Evolutionary conservation across 306 rosid species (phyloP), one percentile per base, ranked within the genome.

Genomic region (Glycine soja): DNA sequence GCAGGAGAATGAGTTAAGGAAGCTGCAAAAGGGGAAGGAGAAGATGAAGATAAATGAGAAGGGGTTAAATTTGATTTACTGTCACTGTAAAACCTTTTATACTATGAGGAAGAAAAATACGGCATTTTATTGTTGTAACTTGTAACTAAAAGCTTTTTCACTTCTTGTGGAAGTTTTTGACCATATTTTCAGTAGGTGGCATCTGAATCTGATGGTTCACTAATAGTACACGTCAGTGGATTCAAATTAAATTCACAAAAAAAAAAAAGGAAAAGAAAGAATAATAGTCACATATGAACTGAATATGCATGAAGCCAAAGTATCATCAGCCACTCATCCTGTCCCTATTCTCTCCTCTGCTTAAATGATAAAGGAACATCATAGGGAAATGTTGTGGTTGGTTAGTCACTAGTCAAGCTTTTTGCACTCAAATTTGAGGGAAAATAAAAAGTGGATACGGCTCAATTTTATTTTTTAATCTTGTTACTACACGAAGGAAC

Each of bases 241-340:
- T 16, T 72, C 53, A 52, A 47, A 63, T 32, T 47, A 16, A 16
- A n/a, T 24, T 62, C 0, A 8, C 10, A 13, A 54, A 42, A 54
- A 9, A 4, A 46, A 48, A 9, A 16, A 12, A 36, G 52, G 46
- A 46, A 79, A 64, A 64, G 76, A 81, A 71, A 67, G 70, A 78
- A 19, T 56, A 77, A 51, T 32, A 70, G n/a, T 79, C 88, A 84
- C 92, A 87, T 92, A 91, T 75, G 78, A 75, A 13, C 40, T 78
- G 78, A 84, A 64, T 46, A 74, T 75, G 76, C 47, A 83, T 74
- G 77, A 81, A 84, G 84, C 76, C 85, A 85, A 73, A 79, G 79
- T 61, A 89, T 88, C 82, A 83, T 57, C 80, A 85, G 85, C 92
- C 86, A 92, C 91, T 88, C 89, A 92, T 85, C 67, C 72, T 84